These are phyloP conservation scores for Venturia aucupariae DNA, from an alignment of 2,329 filamentous ascomycete genomes.

Conservation along the genomic window DNA sequence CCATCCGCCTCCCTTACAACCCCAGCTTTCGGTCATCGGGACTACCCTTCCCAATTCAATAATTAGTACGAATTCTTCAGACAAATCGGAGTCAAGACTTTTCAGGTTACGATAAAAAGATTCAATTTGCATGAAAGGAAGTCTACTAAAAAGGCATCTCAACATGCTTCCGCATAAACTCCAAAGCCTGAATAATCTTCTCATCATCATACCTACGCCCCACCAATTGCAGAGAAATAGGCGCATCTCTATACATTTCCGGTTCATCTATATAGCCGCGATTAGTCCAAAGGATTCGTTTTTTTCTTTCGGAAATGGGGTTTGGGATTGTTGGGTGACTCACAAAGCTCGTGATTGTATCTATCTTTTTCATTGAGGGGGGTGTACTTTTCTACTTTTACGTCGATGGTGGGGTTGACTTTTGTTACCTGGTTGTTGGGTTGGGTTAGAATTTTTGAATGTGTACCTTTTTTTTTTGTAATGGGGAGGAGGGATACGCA, in stretches of 20 bases:
- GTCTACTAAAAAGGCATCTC: slow-evolving; percentile 3
- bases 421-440: slow-evolving; percentile 21
- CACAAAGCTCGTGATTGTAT: slow-evolving; percentile 39
- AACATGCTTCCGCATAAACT: slow-evolving; percentile 24
- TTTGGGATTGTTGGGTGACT: background rate
- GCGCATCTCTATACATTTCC: slow-evolving; percentile 39
- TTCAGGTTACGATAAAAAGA: too few relatives aligned
- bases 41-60: too few relatives aligned
- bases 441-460: background rate
- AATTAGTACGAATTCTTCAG: too few relatives aligned
- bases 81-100: too few relatives aligned
- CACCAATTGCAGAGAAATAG: slow-evolving; percentile 46
- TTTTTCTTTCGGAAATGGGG: too few relatives aligned
- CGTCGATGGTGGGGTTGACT: slow-evolving; percentile 35
- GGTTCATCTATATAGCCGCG: slow-evolving; percentile 31
- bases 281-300: too few relatives aligned
- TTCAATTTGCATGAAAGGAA: too few relatives aligned
- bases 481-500: too few relatives aligned
- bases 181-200: slow-evolving; percentile 36
- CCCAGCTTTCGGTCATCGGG: too few relatives aligned
- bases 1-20: too few relatives aligned
- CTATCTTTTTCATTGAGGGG: slow-evolving; percentile 38
- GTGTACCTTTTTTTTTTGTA: background rate
- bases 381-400: slow-evolving; percentile 27
- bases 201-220: slow-evolving; percentile 46